Evolutionary conservation across 2,329 filamentous ascomycete genomes (phyloP).

Genomic region (Pseudogymnoascus verrucosus): DNA sequence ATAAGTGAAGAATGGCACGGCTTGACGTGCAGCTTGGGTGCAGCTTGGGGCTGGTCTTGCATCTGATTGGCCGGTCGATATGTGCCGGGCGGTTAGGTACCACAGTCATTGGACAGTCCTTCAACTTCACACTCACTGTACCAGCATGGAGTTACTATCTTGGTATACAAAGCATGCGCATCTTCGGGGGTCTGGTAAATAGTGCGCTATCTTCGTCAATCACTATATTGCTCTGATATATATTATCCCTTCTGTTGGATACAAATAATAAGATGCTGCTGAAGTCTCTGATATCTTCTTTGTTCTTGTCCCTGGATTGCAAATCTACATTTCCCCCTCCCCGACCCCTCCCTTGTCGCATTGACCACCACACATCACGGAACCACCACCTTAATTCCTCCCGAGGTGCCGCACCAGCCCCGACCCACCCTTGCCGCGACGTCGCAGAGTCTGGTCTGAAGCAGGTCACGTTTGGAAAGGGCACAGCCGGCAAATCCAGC

Average conservation of each 20-base stretch:
- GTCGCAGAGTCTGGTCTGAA: background rate
- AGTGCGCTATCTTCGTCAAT: background rate
- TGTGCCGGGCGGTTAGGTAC: conserved; percentile 4
- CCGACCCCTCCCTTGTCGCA: background rate
- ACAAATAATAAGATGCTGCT: background rate
- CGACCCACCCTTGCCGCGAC: conserved; percentile 6
- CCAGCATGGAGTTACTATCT: background rate
- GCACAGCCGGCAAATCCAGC: background rate
- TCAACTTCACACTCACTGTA: background rate
- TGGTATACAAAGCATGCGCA: background rate
- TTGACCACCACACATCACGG: conserved; percentile 2
- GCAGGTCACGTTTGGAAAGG: conserved; percentile 1
- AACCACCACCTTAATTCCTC: conserved; percentile 1
- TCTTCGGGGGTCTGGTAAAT: background rate
- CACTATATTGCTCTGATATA: background rate
- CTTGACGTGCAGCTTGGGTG: background rate
- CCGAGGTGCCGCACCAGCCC: background rate
- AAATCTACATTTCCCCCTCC: background rate
- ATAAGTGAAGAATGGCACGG: conserved; percentile 9
- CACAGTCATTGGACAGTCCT: background rate
- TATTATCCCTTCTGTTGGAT: background rate
- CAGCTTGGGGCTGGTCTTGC: background rate
- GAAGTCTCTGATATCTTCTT: background rate
- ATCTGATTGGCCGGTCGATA: background rate
- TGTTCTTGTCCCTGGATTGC: conserved; percentile 1